These are phyloP conservation scores for Chrysoporthe puriensis DNA, from an alignment of 2,329 filamentous ascomycete genomes.

Conservation along the genomic window DNA sequence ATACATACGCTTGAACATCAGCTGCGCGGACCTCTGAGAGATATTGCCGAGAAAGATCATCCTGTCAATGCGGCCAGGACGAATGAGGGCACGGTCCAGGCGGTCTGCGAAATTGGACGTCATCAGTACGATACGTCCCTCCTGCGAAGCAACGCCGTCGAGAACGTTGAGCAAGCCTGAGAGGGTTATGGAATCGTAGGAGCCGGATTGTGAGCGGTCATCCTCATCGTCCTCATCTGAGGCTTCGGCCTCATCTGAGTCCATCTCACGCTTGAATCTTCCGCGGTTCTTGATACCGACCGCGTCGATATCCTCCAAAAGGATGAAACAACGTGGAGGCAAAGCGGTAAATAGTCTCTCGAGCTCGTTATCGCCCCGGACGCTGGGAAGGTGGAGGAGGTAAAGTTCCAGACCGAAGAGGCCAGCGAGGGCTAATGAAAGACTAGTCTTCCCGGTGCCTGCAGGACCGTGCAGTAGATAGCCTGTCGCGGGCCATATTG, in stretches of 20 bases:
- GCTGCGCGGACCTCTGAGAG: constrained; percentile 45
- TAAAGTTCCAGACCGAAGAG: constrained; percentile 73
- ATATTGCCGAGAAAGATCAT: constrained; percentile 59
- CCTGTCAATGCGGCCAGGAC: constrained; percentile 66
- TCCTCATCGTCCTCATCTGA: constrained; percentile 28
- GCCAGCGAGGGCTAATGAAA: constrained; percentile 72
- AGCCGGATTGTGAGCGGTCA: constrained; percentile 29
- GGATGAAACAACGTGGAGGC: constrained; percentile 70
- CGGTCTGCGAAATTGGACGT: constrained; percentile 67
- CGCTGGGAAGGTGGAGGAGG: constrained; percentile 69
- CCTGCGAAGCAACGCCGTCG: constrained; percentile 70
- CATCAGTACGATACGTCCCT: constrained; percentile 67
- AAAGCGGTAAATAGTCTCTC: constrained; percentile 67
- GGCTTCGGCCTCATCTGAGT: constrained; percentile 17
- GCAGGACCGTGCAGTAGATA: constrained; percentile 83
- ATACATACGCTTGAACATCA: constrained; percentile 54
- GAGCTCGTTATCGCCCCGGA: constrained; percentile 67
- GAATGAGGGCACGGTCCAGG: constrained; percentile 64
- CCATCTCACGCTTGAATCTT: constrained; percentile 56
- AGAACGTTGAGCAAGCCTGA: constrained; percentile 81
- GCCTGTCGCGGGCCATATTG: constrained; percentile 37
- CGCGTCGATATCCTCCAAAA: constrained; percentile 77
- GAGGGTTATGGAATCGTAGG: constrained; percentile 59
- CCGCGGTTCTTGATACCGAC: constrained; percentile 46
- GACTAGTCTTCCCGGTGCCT: constrained; percentile 77